Conservation (phyloP, 352 stramenopile genomes). For the Thraustochytrium sp. region DNA sequence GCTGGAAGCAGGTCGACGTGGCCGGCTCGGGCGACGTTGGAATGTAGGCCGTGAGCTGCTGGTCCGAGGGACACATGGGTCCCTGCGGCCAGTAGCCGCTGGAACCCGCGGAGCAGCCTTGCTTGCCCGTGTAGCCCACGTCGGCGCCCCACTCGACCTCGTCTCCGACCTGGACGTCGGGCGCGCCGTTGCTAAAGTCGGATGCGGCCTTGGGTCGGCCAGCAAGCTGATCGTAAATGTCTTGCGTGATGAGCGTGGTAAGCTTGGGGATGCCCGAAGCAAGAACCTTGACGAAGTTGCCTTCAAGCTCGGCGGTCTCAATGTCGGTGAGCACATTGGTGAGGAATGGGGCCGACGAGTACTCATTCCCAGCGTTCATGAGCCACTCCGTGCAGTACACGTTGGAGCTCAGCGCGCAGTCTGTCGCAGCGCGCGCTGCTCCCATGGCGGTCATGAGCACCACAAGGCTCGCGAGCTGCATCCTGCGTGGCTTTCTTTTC, state of each 20-base stretch:
- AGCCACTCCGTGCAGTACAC: neutral
- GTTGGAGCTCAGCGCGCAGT: neutral
- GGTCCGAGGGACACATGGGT: neutral
- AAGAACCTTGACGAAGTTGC: neutral
- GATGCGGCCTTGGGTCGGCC: neutral
- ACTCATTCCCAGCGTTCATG: neutral
- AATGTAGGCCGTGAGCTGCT: neutral
- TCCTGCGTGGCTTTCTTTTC: too few species aligned
- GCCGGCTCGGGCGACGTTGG: neutral
- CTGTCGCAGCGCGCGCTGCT: neutral
- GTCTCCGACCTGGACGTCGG: neutral
- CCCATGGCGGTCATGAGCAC: too few species aligned
- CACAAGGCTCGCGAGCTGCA: too few species aligned
- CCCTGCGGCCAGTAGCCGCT: neutral
- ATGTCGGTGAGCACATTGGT: neutral
- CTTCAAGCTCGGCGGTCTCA: neutral
- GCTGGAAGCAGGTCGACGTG: neutral
- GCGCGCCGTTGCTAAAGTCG: neutral
- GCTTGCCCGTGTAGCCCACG: neutral
- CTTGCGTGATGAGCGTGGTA: neutral
- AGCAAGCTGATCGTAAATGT: neutral
- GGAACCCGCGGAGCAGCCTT: neutral
- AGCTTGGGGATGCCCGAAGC: constrained; percentile 15
- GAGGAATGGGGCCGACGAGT: neutral
- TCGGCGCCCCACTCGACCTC: neutral